Conservation (phyloP, 1,139 yeast genomes). For the Blastobotrys elegans region DNA sequence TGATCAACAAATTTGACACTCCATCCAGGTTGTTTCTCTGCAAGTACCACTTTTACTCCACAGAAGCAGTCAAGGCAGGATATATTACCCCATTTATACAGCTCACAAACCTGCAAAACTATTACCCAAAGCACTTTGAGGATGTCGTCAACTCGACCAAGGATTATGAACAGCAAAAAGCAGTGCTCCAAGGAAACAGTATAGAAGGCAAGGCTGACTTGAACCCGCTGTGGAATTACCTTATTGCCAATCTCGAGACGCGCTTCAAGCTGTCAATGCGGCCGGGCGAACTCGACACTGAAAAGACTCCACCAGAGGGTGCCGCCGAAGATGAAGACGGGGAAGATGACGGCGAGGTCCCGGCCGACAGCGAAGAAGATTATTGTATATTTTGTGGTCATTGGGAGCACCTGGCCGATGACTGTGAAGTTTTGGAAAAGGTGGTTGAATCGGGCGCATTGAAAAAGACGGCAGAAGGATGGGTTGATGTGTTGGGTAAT, state of each 20-base stretch:
- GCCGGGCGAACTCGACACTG: background rate
- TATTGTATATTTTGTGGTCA: conserved; percentile 13
- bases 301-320: background rate
- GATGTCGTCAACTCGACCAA: background rate
- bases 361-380: conserved; percentile 6
- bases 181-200: background rate
- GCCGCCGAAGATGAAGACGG: background rate
- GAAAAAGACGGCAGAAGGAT: conserved; percentile 4
- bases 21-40: conserved; percentile 1
- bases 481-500: conserved; percentile 6
- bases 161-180: background rate
- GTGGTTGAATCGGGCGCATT: conserved; percentile 8
- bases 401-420: conserved; percentile 6
- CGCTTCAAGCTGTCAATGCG: background rate
- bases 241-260: background rate
- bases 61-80: conserved; percentile 2
- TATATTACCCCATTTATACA: conserved; percentile 4
- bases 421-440: conserved; percentile 8
- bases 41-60: conserved; percentile 9
- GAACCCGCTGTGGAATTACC: background rate
- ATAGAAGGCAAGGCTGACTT: background rate
- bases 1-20: background rate
- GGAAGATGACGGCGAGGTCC: background rate
- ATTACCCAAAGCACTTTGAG: background rate
- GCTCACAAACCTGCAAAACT: background rate